Base-by-base conservation (phyloP, 441 rosid genomes). In the Populus hybrid region DNA sequence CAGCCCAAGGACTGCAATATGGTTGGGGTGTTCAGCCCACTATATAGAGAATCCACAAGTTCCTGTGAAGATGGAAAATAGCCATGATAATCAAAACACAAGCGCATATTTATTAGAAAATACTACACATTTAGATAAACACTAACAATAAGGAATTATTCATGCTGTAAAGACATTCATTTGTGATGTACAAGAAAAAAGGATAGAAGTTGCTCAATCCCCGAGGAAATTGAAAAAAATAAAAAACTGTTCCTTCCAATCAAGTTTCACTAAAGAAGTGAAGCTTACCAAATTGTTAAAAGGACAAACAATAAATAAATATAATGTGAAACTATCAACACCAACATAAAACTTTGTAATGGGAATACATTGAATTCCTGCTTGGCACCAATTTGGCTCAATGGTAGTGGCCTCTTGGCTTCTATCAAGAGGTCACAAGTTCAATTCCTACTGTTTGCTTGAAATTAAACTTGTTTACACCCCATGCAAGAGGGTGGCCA, bases 1-100 rank as follows among this genome's bases (percentile, higher is more conserved):
- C 97, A 92, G 67, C 98, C 98, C 91, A 97, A 81, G 68, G 99
- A 93, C 83, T 97, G 98, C 88, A 97, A 85, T 79, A 86, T 85
- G 67, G 99, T 93, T 76, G 98, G 93, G 81, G 88, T 82, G 72
- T 94, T 89, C 81, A 59, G 69, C 83, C 96, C 91, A 70, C 82
- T 42, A 75, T 81, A 86, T 74, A 97, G 86, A 82, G 91, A 88
- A 84, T 85, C 85, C 79, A 88, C 86, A 84, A 97, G 94, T 83
- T 80, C 87, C 98, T 92, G 92, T 80, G 79, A 65, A 86, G 70
- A 77, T 77, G 68, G 30, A 69, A 71, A 42, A 75, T 21, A 72
- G 19, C 23, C 70, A 14, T 30, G 75, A 67, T 35, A 23, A 18
- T 28, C 35, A 63, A 61, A 64, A 42, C 38, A 21, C 28, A 79